These are phyloP conservation scores for Noccaea caerulescens DNA, from an alignment of 345 rosid genomes.

Conservation along the genomic window DNA sequence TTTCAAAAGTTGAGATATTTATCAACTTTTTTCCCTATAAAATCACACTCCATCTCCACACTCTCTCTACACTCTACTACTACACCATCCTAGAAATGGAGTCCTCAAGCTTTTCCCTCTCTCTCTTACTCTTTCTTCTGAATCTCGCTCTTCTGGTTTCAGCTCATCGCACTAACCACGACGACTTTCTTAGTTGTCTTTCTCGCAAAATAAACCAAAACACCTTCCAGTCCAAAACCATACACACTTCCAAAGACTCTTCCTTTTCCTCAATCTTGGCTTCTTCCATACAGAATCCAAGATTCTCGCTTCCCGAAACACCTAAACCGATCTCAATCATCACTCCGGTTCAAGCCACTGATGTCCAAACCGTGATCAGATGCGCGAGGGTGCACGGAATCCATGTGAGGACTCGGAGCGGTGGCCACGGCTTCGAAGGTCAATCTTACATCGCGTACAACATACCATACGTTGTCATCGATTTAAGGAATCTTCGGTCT, in stretches of 20 bases:
- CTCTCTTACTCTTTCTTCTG: slow-evolving; percentile 14
- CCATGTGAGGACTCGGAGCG: slow-evolving; percentile 53
- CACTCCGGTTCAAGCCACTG: slow-evolving; percentile 46
- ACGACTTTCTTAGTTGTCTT: slow-evolving; percentile 37
- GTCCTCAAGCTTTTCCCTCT: not conserved
- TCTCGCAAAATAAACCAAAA: slow-evolving; percentile 24
- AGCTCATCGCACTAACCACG: slow-evolving; percentile 20
- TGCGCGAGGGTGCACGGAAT: slow-evolving; percentile 45
- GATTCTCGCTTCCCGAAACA: slow-evolving; percentile 23
- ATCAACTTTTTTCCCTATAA: no score
- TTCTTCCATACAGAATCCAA: slow-evolving; percentile 38
- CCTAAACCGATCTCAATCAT: slow-evolving; percentile 49
- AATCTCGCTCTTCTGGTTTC: slow-evolving; percentile 28
- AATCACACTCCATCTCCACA: no score
- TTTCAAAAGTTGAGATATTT: no score
- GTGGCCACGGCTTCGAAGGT: slow-evolving; percentile 67
- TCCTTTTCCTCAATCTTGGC: slow-evolving; percentile 36
- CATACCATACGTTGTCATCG: slow-evolving; percentile 52
- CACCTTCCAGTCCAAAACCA: slow-evolving; percentile 30
- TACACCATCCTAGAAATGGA: slow-evolving; percentile 7
- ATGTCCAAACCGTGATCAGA: slow-evolving; percentile 49
- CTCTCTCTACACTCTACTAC: no score
- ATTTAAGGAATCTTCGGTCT: slow-evolving; percentile 50
- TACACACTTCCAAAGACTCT: slow-evolving; percentile 36
- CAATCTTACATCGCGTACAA: slow-evolving; percentile 50